Evolutionary conservation across 495 filamentous ascomycete species (phyloP).

Genomic region (Neurospora hispaniola): DNA sequence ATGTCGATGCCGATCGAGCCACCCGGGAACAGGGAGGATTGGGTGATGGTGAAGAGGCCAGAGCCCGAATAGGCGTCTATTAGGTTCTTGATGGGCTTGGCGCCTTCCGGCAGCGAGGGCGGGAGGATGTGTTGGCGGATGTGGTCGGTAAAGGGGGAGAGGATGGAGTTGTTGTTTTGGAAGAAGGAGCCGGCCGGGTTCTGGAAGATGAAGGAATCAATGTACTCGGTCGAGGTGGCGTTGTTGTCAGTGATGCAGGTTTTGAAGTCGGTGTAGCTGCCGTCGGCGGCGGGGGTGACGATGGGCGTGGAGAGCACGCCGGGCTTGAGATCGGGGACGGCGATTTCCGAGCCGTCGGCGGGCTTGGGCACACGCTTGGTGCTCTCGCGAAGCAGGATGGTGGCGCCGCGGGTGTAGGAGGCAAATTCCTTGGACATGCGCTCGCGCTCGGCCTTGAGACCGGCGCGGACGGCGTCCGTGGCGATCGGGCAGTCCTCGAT

Average conservation of each 20-base stretch:
- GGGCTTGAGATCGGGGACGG: slow-evolving; percentile 1
- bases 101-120: slow-evolving; percentile 17
- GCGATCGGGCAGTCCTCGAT: slow-evolving; percentile 97
- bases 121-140: slow-evolving; percentile 72
- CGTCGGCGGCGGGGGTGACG: slow-evolving; percentile 22
- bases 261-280: slow-evolving; percentile 60
- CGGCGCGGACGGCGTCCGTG: slow-evolving; percentile 68
- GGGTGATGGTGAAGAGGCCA: slow-evolving; percentile 91
- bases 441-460: slow-evolving; percentile 62
- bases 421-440: slow-evolving; percentile 57
- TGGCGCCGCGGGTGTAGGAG: slow-evolving; percentile 72
- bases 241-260: slow-evolving; percentile 79
- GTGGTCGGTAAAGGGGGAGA: slow-evolving; percentile 80
- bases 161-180: slow-evolving; percentile 99
- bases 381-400: slow-evolving; percentile 76
- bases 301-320: slow-evolving; percentile 11
- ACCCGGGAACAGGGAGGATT: slow-evolving; percentile 62
- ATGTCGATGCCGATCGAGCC: slow-evolving; percentile 42
- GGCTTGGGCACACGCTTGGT: slow-evolving; percentile 58
- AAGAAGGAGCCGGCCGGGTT: slow-evolving; percentile 93
- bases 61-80: slow-evolving; percentile 97
- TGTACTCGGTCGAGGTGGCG: slow-evolving; percentile 69
- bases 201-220: slow-evolving; percentile 74
- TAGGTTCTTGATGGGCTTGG: slow-evolving; percentile 57
- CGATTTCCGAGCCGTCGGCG: slow-evolving; percentile 17